A percentile compares a stretch with the other conserved stretches of the same genome.
phyloP scores from a whole-genome alignment of 345 rosid genomes.

The Cardamine chenopodiifolia region DNA sequence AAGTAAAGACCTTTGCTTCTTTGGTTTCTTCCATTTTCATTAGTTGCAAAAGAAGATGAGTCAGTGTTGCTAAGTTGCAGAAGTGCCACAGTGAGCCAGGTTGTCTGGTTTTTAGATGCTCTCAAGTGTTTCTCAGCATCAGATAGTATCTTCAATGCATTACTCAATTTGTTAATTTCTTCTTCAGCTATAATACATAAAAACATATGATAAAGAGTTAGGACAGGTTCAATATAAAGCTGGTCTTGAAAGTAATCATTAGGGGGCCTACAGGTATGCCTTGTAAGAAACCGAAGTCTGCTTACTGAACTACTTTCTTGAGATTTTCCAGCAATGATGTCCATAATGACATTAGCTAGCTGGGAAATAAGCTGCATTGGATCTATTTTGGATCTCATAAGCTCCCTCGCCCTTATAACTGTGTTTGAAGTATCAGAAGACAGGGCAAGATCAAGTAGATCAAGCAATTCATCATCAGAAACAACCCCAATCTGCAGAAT shows the following conservation, averaged over 20 bases:
- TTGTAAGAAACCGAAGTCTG: conserved; percentile 55
- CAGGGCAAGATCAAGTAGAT: conserved; percentile 85
- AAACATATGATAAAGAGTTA: not conserved
- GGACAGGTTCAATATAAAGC: not conserved
- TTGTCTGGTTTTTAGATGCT: conserved; percentile 86
- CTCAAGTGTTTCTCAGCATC: conserved; percentile 94
- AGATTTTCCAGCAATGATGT: conserved; percentile 73
- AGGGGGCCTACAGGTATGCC: conserved; percentile 60
- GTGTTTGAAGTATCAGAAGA: conserved; percentile 94
- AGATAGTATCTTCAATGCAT: conserved; percentile 83
- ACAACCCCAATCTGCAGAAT: conserved; percentile 77
- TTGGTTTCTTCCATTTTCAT: conserved; percentile 51
- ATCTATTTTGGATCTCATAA: conserved; percentile 93
- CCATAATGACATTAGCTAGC: conserved; percentile 91
- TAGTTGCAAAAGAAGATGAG: conserved; percentile 49
- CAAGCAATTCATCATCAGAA: conserved; percentile 93
- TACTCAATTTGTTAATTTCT: conserved; percentile 69
- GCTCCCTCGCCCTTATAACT: conserved; percentile 86
- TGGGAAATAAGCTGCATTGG: conserved; percentile 93
- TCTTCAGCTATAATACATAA: conserved; percentile 62
- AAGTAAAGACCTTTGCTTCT: conserved; percentile 50
- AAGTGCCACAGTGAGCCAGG: conserved; percentile 96
- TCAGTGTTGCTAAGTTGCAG: conserved; percentile 76
- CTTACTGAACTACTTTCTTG: conserved; percentile 66
- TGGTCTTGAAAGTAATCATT: not conserved